phyloP scores from a whole-genome alignment of 2,329 filamentous ascomycete species.

The Cladosporium sp. region DNA sequence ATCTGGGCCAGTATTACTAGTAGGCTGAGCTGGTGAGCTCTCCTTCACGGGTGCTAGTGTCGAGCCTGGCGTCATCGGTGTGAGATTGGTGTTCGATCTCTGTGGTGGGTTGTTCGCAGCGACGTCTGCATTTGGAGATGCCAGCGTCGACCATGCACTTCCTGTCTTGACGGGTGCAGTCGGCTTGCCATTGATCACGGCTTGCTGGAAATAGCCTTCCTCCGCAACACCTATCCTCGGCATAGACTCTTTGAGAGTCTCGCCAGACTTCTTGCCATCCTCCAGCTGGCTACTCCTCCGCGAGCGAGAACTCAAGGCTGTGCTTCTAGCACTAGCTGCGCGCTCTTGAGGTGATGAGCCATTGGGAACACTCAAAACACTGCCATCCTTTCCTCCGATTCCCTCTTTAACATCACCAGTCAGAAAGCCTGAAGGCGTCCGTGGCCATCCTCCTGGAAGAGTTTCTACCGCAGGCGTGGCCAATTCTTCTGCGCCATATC shows the following conservation, averaged over 20 bases:
- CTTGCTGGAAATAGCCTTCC: conserved; percentile 44
- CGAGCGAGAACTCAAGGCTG: conserved; percentile 35
- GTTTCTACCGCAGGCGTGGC: conserved; percentile 21
- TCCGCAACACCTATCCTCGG: conserved; percentile 32
- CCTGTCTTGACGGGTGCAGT: conserved; percentile 31
- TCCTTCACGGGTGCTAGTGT: conserved; percentile 27
- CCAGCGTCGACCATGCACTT: conserved; percentile 16
- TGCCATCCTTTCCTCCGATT: conserved; percentile 27
- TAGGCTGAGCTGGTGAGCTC: conserved; percentile 21
- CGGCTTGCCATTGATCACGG: conserved; percentile 35
- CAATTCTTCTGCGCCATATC: conserved; percentile 8
- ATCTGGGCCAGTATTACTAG: conserved; percentile 12
- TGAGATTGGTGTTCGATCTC: conserved; percentile 17
- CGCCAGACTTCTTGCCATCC: conserved; percentile 27
- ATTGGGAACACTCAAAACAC: conserved; percentile 25
- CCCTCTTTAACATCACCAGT: conserved; percentile 39
- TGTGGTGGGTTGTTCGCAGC: conserved; percentile 14
- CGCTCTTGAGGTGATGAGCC: conserved; percentile 20
- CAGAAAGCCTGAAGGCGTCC: conserved; percentile 32
- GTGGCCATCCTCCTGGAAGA: conserved; percentile 26
- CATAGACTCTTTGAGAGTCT: conserved; percentile 24
- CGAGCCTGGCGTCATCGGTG: conserved; percentile 20
- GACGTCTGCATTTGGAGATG: conserved; percentile 17
- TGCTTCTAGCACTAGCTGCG: conserved; percentile 25
- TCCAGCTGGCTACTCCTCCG: conserved; percentile 24